A percentile compares a stretch with the other conserved stretches of the same genome.
These are phyloP conservation scores for Fragilaria crotonensis DNA, from an alignment of 108 stramenopile species.

Conservation along the genomic window DNA sequence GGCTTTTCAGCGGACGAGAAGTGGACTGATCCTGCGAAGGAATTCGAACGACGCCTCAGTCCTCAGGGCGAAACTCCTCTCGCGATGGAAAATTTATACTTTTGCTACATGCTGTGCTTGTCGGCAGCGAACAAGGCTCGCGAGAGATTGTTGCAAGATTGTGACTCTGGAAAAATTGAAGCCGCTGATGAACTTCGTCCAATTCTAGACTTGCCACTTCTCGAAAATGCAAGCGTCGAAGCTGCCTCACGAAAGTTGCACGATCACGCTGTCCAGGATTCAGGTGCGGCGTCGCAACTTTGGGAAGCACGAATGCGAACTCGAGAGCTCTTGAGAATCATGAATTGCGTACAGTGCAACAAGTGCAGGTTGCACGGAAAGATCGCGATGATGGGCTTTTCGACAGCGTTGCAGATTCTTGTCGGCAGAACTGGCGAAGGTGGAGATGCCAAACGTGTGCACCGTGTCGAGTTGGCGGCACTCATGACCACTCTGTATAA, in stretches of 20 bases:
- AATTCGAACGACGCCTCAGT: slow-evolving; percentile 68
- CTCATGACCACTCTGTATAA: slow-evolving; percentile 74
- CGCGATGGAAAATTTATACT: slow-evolving; percentile 91
- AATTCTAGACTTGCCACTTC: slow-evolving; percentile 42
- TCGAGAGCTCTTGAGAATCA: slow-evolving; percentile 84
- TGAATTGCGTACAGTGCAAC: slow-evolving; percentile 98
- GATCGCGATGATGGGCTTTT: slow-evolving; percentile 81
- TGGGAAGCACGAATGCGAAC: slow-evolving; percentile 86
- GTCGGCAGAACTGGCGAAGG: slow-evolving; percentile 58
- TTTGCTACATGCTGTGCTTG: slow-evolving; percentile 87
- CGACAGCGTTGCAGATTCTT: slow-evolving; percentile 79
- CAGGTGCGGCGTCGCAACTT: slow-evolving; percentile 27
- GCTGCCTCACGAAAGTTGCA: slow-evolving; percentile 47
- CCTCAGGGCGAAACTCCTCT: slow-evolving; percentile 66
- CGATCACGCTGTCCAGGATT: slow-evolving; percentile 52
- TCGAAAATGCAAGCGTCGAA: slow-evolving; percentile 52
- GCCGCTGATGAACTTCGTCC: slow-evolving; percentile 25
- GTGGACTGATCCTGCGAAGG: slow-evolving; percentile 67
- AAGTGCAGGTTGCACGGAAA: slow-evolving; percentile 92
- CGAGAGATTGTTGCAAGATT: slow-evolving; percentile 60
- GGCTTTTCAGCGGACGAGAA: slow-evolving; percentile 36
- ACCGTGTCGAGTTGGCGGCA: slow-evolving; percentile 82
- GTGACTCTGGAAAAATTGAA: slow-evolving; percentile 48
- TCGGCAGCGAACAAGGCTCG: slow-evolving; percentile 72
- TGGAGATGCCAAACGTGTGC: slow-evolving; percentile 53